Percentiles rank a stretch among this genome's conserved stretches.
These are phyloP conservation scores for Epichloe sylvatica DNA, from an alignment of 2,329 filamentous ascomycete species.

Conservation along the genomic window DNA sequence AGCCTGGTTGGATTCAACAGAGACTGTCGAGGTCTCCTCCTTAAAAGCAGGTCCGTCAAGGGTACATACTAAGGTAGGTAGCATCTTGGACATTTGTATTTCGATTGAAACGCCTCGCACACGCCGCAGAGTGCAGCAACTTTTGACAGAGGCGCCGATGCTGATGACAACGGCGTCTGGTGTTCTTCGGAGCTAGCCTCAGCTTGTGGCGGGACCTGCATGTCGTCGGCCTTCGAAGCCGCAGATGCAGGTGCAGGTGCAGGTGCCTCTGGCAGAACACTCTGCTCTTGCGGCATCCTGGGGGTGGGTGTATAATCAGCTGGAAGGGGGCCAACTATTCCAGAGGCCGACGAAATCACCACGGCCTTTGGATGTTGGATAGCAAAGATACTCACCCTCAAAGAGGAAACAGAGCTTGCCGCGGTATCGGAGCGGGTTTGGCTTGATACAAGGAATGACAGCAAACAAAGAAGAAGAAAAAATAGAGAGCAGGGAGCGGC, in stretches of 20 bases:
- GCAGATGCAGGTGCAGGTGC: background rate
- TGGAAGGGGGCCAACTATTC: background rate
- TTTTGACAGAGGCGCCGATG: background rate
- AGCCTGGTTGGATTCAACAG: too few relatives aligned
- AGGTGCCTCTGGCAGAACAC: background rate
- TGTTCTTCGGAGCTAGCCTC: background rate
- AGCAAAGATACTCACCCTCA: background rate
- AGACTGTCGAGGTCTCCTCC: too few relatives aligned
- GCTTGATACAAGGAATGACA: too few relatives aligned
- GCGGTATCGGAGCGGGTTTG: background rate
- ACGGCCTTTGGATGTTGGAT: too few relatives aligned
- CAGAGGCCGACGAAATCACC: too few relatives aligned
- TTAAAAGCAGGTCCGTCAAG: background rate
- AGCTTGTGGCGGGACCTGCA: background rate
- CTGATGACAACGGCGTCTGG: background rate
- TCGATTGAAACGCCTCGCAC: constrained; percentile 36
- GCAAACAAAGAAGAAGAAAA: background rate
- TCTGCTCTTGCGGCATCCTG: constrained; percentile 3
- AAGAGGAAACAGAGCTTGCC: background rate
- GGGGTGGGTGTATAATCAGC: background rate
- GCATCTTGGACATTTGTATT: constrained; percentile 52
- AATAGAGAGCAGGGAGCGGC: background rate
- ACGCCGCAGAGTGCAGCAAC: constrained; percentile 30
- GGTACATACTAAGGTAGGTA: constrained; percentile 40
- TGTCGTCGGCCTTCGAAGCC: background rate